phyloP scores from a whole-genome alignment of 2,329 filamentous ascomycete species.

The Fonsecaea erecta region DNA sequence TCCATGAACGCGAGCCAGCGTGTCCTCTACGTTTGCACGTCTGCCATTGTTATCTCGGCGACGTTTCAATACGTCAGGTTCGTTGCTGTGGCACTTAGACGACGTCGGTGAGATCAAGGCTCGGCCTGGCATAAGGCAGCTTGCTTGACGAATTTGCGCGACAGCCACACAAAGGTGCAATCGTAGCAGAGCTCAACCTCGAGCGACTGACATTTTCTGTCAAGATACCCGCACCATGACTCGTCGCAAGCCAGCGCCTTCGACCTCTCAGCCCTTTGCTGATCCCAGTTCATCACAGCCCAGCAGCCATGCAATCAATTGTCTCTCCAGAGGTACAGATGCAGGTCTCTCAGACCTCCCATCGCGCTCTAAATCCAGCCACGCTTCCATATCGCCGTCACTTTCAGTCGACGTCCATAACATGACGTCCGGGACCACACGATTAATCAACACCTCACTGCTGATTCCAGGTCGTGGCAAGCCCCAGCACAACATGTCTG shows the following conservation, averaged over 20 bases:
- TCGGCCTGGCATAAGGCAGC: neutral
- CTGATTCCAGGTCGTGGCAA: slow-evolving; percentile 56
- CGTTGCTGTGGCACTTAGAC: slow-evolving; percentile 1
- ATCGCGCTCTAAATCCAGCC: neutral
- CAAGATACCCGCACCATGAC: slow-evolving; percentile 19
- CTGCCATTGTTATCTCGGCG: slow-evolving; percentile 23
- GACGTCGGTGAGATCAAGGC: neutral
- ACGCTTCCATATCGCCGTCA: slow-evolving; percentile 2
- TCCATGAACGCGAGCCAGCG: slow-evolving; percentile 1
- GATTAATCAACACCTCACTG: slow-evolving; percentile 41
- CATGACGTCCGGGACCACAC: slow-evolving; percentile 3
- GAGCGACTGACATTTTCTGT: neutral
- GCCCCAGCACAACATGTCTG: slow-evolving; percentile 47
- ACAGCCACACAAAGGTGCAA: neutral
- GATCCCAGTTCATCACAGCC: neutral
- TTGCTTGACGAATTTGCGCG: neutral
- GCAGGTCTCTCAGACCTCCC: neutral
- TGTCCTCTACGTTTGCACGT: slow-evolving; percentile 18
- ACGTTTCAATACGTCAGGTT: slow-evolving; percentile 25
- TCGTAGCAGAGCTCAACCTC: neutral
- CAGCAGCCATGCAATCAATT: neutral
- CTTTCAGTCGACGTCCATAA: neutral
- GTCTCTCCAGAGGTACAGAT: neutral
- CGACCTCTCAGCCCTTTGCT: neutral
- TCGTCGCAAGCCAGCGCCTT: slow-evolving; percentile 18